These are phyloP conservation scores for Vanrija pseudolonga DNA, from an alignment of 1,284 basidiomycete species.

Conservation along the genomic window DNA sequence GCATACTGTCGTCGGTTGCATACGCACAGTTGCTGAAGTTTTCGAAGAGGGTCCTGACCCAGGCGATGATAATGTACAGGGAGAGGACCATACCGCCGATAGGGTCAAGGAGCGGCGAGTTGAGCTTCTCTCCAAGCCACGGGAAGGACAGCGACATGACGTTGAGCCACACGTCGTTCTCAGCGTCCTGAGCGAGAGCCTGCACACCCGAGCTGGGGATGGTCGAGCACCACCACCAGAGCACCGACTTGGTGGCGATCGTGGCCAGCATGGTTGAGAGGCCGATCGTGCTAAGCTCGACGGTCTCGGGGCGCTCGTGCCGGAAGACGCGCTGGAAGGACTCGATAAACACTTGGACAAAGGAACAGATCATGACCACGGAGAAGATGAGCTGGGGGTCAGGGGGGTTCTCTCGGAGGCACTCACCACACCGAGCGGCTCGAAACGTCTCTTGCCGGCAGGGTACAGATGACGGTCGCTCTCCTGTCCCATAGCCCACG, in stretches of 20 bases:
- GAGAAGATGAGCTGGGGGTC: constrained; percentile 51
- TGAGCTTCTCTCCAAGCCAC: constrained; percentile 41
- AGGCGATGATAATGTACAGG: constrained; percentile 51
- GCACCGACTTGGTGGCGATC: constrained; percentile 53
- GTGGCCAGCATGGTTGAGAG: constrained; percentile 55
- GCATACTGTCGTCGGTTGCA: background rate
- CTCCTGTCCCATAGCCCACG: constrained; percentile 46
- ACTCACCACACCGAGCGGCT: constrained; percentile 50
- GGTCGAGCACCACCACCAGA: constrained; percentile 50
- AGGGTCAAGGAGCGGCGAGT: constrained; percentile 49
- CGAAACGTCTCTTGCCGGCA: constrained; percentile 54
- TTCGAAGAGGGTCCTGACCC: constrained; percentile 49
- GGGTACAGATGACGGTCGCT: constrained; percentile 49
- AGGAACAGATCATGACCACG: constrained; percentile 58
- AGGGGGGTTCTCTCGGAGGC: constrained; percentile 12
- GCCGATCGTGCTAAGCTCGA: constrained; percentile 44
- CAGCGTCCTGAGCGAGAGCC: constrained; percentile 53
- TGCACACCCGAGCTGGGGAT: constrained; percentile 47
- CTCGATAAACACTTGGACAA: constrained; percentile 53
- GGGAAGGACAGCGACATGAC: constrained; percentile 57
- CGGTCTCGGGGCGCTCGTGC: constrained; percentile 30
- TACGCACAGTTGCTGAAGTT: constrained; percentile 50
- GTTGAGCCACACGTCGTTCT: constrained; percentile 57
- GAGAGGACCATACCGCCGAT: constrained; percentile 53
- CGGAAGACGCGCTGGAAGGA: constrained; percentile 43